Percentiles rank a stretch among this genome's conserved stretches.
Conservation (phyloP, 805 yeast species). For the Blastobotrys chiropterorum region DNA sequence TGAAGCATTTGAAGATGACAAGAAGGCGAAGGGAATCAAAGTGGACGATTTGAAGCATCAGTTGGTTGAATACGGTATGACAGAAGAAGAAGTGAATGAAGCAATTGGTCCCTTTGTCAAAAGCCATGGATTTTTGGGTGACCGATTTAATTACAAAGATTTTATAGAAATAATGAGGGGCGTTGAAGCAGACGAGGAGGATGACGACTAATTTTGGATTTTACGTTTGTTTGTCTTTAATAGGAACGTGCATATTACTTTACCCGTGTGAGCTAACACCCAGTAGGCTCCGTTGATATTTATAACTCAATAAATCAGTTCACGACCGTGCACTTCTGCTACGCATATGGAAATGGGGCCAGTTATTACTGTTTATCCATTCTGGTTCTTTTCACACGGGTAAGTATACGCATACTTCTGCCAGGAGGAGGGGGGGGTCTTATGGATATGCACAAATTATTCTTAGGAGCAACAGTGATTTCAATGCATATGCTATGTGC, state of each 20-base stretch:
- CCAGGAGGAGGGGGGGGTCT: too few relatives aligned
- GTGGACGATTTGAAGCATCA: conserved; percentile 44
- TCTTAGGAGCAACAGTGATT: too few relatives aligned
- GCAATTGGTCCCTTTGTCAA: conserved; percentile 47
- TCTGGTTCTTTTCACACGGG: too few relatives aligned
- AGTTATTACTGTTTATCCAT: too few relatives aligned
- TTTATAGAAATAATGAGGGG: conserved; percentile 40
- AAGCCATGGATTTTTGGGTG: conserved; percentile 48
- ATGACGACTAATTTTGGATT: neutral
- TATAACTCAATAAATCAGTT: too few relatives aligned
- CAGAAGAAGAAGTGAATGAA: conserved; percentile 36
- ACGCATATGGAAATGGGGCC: too few relatives aligned
- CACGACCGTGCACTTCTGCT: too few relatives aligned
- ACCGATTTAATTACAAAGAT: conserved; percentile 52
- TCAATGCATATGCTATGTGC: too few relatives aligned
- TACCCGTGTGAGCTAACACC: too few relatives aligned
- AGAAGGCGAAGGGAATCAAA: conserved; percentile 35
- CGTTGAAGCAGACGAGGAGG: conserved; percentile 3
- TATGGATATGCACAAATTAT: too few relatives aligned
- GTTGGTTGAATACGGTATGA: conserved; percentile 42
- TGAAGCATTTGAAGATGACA: conserved; percentile 40
- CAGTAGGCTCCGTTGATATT: too few relatives aligned
- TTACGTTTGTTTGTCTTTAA: neutral
- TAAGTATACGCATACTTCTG: too few relatives aligned
- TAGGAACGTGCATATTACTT: neutral